Conservation (phyloP, 164 flowering plant genomes). For the Chloranthus sessilifolius region DNA sequence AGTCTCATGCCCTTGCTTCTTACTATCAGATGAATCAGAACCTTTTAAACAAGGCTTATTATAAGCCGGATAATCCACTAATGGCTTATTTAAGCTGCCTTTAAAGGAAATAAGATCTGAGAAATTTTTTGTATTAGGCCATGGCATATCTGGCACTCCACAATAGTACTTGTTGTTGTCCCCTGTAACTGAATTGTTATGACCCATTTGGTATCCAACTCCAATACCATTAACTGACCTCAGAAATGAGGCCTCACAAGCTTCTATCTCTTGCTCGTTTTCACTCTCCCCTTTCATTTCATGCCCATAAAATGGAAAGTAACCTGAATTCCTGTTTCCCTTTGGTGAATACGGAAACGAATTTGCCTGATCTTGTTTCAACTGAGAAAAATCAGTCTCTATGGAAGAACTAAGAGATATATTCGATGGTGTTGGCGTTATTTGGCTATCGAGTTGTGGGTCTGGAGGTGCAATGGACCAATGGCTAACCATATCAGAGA, state of each 20-base stretch:
- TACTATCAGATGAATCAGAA: conserved; percentile 19
- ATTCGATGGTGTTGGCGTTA: conserved; percentile 17
- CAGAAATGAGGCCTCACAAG: conserved; percentile 10
- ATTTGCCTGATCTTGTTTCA: conserved; percentile 14
- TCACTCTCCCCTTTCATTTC: conserved; percentile 20
- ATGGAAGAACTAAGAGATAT: conserved; percentile 19
- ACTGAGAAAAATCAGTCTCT: conserved; percentile 9
- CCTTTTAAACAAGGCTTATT: conserved; percentile 23
- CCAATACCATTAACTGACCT: conserved; percentile 14
- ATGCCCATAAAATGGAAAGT: conserved; percentile 27
- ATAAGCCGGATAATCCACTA: conserved; percentile 23
- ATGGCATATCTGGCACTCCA: conserved; percentile 18
- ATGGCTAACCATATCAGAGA: conserved; percentile 37
- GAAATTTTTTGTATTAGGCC: conserved; percentile 28
- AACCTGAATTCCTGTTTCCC: conserved; percentile 8
- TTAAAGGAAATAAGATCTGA: conserved; percentile 26
- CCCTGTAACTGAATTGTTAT: conserved; percentile 14
- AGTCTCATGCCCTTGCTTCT: conserved; percentile 33
- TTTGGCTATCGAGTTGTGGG: conserved; percentile 25
- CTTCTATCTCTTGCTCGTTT: conserved; percentile 14
- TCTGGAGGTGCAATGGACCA: conserved; percentile 63
- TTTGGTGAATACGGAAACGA: conserved; percentile 7
- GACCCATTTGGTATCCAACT: conserved; percentile 20
- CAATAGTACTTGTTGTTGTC: conserved; percentile 21
- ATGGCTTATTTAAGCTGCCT: conserved; percentile 28